These are phyloP conservation scores for Aspergillus glaucus DNA, from an alignment of 2,329 filamentous ascomycete species.

Conservation along the genomic window DNA sequence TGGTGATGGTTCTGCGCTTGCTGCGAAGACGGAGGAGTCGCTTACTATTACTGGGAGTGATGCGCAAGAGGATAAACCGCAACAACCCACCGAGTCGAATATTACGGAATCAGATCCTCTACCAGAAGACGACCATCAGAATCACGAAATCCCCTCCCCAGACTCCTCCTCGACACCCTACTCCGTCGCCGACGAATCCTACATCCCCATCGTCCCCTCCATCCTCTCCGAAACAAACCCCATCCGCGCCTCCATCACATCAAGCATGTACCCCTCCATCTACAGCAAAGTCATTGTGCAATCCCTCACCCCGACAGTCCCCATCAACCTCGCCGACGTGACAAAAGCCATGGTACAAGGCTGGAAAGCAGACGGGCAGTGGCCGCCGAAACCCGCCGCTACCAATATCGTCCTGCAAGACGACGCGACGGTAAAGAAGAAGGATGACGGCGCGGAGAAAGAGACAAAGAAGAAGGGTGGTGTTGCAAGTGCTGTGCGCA, in stretches of 20 bases:
- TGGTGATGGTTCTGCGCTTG: constrained; percentile 9
- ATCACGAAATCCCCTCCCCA: constrained; percentile 22
- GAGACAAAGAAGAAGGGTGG: constrained; percentile 13
- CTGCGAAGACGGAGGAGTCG: constrained; percentile 14
- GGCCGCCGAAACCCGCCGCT: constrained; percentile 62
- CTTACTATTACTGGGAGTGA: constrained; percentile 18
- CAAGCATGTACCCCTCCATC: constrained; percentile 69
- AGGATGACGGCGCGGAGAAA: constrained; percentile 6
- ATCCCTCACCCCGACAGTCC: constrained; percentile 73
- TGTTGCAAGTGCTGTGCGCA: constrained; percentile 36
- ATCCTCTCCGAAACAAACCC: constrained; percentile 67
- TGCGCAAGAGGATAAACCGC: constrained; percentile 12
- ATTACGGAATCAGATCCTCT: constrained; percentile 31
- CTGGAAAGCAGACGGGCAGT: constrained; percentile 90
- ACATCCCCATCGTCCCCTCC: constrained; percentile 67
- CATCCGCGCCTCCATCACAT: constrained; percentile 69
- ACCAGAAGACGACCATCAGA: constrained; percentile 21
- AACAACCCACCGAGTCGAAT: constrained; percentile 19
- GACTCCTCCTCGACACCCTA: constrained; percentile 1
- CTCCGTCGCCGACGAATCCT: constrained; percentile 33
- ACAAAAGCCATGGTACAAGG: constrained; percentile 74
- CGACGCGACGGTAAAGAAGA: constrained; percentile 20
- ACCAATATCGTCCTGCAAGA: constrained; percentile 25
- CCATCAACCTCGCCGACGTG: constrained; percentile 80
- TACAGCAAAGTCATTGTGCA: constrained; percentile 85